Base-by-base conservation (phyloP, 169 alveolate genomes). In the Perkinsus chesapeaki region DNA sequence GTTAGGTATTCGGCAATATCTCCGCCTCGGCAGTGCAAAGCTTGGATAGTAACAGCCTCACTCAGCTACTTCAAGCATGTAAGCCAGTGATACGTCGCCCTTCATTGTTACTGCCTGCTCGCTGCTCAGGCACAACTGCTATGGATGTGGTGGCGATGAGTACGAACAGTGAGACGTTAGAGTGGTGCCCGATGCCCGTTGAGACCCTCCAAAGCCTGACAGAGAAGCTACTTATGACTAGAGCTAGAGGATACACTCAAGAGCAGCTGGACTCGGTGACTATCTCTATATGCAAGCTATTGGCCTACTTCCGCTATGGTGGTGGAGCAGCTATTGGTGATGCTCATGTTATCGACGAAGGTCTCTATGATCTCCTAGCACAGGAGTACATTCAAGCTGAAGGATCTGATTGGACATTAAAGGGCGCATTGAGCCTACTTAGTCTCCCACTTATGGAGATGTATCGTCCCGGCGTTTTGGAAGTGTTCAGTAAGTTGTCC, bases 241-340 rank as follows among this genome's bases (percentile, higher is more conserved):
- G 82, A 23, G 82, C 82, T 7, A 60, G 82, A 60, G 82, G 82
- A 60, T 60, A 60, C 23, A 60, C 82, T 16, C 82, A 60, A 60
- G 82, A 60, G 82, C 82, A 60, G 31, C 82, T 60, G 27, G 82
- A 60, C 23, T 60, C 82, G 12, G 82, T 60, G 31, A 60, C 82
- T 34, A 60, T 60, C 23, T 60, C 82, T 1, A 60, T 60, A 7
- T 60, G 82, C 82, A 60, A 60, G 82, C 23, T 60, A 34, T 16
- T 60, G 82, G 82, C 82, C 82, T 60, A 60, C 82, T 60, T 60
- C 82, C 82, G 82, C 36, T 60, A 60, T 60, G 82, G 82, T 23
- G 82, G 82, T 60, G 82, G 82, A 7, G 12, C 82, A 0, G 82
- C 82, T 60, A 34, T 60, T 60, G 82, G 82, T 60, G 82, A 60